Base-by-base conservation (phyloP, 164 flowering plant genomes). In the Kalanchoe fedtschenkoi region DNA sequence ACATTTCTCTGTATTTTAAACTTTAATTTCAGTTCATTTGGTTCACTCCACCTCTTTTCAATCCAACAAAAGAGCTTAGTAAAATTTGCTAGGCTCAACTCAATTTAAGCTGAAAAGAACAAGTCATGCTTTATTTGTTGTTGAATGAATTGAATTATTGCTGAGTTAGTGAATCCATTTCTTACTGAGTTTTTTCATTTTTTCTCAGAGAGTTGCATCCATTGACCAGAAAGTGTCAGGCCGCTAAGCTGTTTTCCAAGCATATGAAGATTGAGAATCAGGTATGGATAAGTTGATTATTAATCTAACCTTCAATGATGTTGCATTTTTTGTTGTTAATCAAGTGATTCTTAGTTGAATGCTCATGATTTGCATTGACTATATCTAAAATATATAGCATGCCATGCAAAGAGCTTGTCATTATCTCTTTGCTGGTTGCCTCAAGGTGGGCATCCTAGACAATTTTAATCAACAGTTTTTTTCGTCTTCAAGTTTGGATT, bases 261-360 rank as follows among this genome's bases (percentile, higher is more conserved):
- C 98, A 92, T 74, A 80, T 92, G 83, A 92, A 92, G 77, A 77
- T 92, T 22, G 87, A 83, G 64, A 95, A 92, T 30, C 98, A 92
- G 96, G 98, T 92, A 59, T 5, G 32, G 22, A 14, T 17, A 56
- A 3, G 13, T 56, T 28, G 6, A 14, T 4, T 56, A 4, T 6
- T 6, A 14, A 14, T 29, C 8, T 29, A 0, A 29, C 29, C 29
- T 56, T n/a, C 29, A 51, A 10, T 51, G 56, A 51, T 8, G n/a
- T 51, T n/a, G 34, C 33, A 10, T 2, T 56, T 5, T 4, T 6
- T 37, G 39, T 8, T 8, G 1, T 37, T 37, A n/a, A n/a, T n/a
- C 1, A 37, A 37, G 39, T 5, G 13, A 2, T 37, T 37, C 2
- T 37, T 5, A 0, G 11, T 37, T n/a, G n/a, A 37, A 37, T 37